Percentiles rank a stretch among this genome's conserved stretches.
These are phyloP conservation scores for Phytophthora sojae DNA, from an alignment of 352 stramenopile genomes.

Conservation along the genomic window DNA sequence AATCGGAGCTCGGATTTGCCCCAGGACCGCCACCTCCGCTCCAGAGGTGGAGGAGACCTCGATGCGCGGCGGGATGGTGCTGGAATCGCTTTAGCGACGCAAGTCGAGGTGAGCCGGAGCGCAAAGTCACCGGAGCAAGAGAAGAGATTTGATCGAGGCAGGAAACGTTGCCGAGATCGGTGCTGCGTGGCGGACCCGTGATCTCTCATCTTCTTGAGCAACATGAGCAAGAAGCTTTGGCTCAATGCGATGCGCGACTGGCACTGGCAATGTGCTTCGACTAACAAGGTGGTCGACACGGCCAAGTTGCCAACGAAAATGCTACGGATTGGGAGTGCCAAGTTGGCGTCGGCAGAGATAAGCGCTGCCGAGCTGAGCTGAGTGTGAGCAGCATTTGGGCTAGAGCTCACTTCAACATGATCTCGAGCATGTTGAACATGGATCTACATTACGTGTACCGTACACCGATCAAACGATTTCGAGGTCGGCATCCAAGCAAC, in stretches of 20 bases:
- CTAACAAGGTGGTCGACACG: constrained; percentile 15
- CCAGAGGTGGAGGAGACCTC: neutral
- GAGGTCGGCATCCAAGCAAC: neutral
- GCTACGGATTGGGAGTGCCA: neutral
- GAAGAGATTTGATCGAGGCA: constrained; percentile 16
- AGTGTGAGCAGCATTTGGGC: neutral
- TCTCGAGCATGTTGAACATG: neutral
- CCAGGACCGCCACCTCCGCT: neutral
- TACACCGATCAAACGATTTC: neutral
- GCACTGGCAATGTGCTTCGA: constrained; percentile 20
- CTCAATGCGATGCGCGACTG: neutral
- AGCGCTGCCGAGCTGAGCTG: neutral
- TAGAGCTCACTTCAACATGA: neutral
- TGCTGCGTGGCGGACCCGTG: constrained; percentile 2
- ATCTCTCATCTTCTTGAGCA: neutral
- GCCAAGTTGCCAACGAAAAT: neutral
- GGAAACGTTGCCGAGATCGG: constrained; percentile 4
- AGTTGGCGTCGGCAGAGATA: neutral
- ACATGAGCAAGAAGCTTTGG: constrained; percentile 4
- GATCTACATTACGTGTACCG: no score
- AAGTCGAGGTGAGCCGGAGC: constrained; percentile 20
- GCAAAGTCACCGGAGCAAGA: constrained; percentile 1
- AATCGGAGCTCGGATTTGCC: constrained; percentile 22
- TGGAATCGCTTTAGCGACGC: constrained; percentile 1
- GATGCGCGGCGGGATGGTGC: constrained; percentile 14